Evolutionary conservation across 192 early-diverging fungal species (phyloP), one percentile per base, ranked within the genome.

Genomic region (Coemansia sp.): DNA sequence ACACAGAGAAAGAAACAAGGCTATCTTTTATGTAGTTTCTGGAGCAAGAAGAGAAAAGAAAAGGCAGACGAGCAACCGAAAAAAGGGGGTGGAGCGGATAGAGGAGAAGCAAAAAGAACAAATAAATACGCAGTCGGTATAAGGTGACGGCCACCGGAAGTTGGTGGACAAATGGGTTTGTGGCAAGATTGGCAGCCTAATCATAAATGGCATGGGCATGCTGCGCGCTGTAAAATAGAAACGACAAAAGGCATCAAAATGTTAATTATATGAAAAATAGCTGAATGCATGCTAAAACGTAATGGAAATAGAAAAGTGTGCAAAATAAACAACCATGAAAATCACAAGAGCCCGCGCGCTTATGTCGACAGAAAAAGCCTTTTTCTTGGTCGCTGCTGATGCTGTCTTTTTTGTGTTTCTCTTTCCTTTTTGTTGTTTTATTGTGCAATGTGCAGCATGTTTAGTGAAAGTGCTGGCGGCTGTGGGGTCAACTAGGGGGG

Each of bases 211-310:
- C 52, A 53, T n/a, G 21, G 11, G 9, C 26, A 58, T 58, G 56
- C 56, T 40, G 56, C 56, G 56, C 39, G 56, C 64, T 75, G 63
- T 69, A 68, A 74, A 74, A 74, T 64, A 65, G 63, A 69, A 69
- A 57, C 56, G 62, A 41, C 67, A 68, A 64, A 77, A 77, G 59
- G 70, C 66, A 64, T 61, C 58, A 67, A 53, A 62, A 70, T 70
- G 71, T 67, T 70, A 74, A 79, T 74, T 79, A 74, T 74, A 79
- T 74, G 76, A 77, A 79, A 68, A 62, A 65, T 49, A 58, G 38
- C 56, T 70, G 76, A 73, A 79, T 79, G 76, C 68, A 63, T 52
- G 74, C 47, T 45, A 38, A 43, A 70, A 39, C 56, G 56, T 41
- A 58, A 70, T 61, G 71, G 63, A 54, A 61, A 64, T 47, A 40